A percentile compares a stretch with the other conserved stretches of the same genome.
These are phyloP conservation scores for Fusarium sp. DNA, from an alignment of 2,329 filamentous ascomycete genomes.

Conservation along the genomic window DNA sequence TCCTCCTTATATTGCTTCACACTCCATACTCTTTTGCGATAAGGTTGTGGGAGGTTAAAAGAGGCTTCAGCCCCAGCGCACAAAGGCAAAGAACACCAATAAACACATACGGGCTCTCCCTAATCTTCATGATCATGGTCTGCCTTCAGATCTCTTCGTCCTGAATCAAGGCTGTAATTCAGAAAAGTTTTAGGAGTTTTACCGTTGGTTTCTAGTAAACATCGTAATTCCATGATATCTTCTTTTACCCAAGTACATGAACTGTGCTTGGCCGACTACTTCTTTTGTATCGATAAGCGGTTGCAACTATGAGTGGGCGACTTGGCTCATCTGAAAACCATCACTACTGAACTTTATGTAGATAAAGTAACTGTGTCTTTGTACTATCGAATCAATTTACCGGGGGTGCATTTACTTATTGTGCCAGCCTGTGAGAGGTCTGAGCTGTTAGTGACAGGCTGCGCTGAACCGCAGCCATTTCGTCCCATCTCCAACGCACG, in stretches of 20 bases:
- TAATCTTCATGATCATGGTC: accelerated
- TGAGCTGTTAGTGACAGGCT: background rate
- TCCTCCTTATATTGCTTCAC: too few species aligned
- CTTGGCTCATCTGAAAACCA: background rate
- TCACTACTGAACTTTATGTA: background rate
- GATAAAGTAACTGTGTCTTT: accelerated
- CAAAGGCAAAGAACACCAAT: too few species aligned
- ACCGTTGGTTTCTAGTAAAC: background rate
- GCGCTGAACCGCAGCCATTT: background rate
- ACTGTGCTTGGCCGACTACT: background rate
- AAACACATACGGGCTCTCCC: too few species aligned
- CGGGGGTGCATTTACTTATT: too few species aligned
- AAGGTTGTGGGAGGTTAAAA: too few species aligned
- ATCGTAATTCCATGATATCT: accelerated
- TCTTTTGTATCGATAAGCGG: background rate
- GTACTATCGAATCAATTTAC: accelerated
- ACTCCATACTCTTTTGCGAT: too few species aligned
- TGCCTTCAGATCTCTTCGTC: background rate
- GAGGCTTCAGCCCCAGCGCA: too few species aligned
- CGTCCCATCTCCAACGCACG: background rate
- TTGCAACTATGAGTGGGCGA: background rate
- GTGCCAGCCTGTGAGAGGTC: background rate
- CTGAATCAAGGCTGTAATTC: background rate
- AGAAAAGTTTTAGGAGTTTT: accelerated
- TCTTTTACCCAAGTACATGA: background rate